These are phyloP conservation scores for Taphrina communis DNA, from an alignment of 1,139 yeast genomes.

Conservation along the genomic window DNA sequence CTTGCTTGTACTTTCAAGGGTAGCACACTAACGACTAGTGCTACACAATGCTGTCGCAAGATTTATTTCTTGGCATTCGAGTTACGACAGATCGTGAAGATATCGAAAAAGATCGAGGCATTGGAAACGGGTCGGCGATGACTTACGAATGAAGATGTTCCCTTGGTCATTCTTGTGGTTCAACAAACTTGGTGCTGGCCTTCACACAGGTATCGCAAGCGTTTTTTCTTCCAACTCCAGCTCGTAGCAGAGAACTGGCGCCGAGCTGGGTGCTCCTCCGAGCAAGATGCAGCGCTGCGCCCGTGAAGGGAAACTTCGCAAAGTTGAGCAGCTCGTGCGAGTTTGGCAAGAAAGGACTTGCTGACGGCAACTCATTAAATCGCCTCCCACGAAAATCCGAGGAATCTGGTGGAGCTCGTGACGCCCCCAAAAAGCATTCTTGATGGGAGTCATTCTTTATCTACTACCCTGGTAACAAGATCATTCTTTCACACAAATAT, in stretches of 20 bases:
- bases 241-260: conserved; percentile 2
- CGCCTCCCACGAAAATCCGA: conserved; percentile 1
- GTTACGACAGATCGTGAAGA: not conserved
- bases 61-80: too few species aligned
- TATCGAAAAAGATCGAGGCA: conserved; percentile 1
- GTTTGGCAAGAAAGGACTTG: conserved; percentile 11
- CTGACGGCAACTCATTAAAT: conserved; percentile 10
- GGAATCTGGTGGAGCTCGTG: conserved; percentile 15
- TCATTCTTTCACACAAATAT: not conserved
- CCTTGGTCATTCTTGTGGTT: conserved; percentile 42
- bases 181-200: conserved; percentile 18
- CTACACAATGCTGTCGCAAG: too few species aligned
- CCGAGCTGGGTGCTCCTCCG: conserved; percentile 10
- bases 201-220: not conserved
- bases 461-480: not conserved
- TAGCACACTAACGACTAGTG: too few species aligned
- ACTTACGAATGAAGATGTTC: conserved; percentile 43
- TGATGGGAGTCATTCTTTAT: not conserved
- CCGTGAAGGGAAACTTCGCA: too few species aligned
- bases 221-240: conserved; percentile 12
- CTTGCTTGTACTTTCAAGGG: too few species aligned
- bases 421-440: conserved; percentile 13
- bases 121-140: not conserved
- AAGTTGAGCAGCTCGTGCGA: not conserved
- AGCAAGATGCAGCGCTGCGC: too few species aligned